A percentile compares a stretch with the other conserved stretches of the same genome.
These are phyloP conservation scores for Neurospora sublineolata DNA, from an alignment of 495 filamentous ascomycete genomes.

Conservation along the genomic window DNA sequence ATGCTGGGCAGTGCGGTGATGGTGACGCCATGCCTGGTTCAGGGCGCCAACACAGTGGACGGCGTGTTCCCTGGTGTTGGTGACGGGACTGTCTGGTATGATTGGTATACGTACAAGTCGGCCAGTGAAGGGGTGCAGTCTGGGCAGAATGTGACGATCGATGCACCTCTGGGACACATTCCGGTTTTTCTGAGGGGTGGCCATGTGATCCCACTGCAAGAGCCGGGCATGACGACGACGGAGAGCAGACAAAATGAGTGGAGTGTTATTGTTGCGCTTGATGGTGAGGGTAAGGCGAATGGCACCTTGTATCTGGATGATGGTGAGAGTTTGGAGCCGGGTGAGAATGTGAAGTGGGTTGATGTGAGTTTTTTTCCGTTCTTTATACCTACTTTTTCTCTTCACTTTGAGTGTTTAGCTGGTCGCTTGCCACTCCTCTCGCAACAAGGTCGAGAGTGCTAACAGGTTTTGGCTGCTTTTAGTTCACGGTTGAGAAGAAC, in stretches of 20 bases:
- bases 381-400: not conserved
- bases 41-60: constrained; percentile 52
- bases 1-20: constrained; percentile 60
- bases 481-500: constrained; percentile 40
- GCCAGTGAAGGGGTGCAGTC: constrained; percentile 37
- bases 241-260: constrained; percentile 57
- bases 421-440: not conserved
- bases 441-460: not conserved
- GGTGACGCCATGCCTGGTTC: constrained; percentile 60
- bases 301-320: constrained; percentile 76
- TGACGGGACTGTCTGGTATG: constrained; percentile 54
- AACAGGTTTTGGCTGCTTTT: not conserved
- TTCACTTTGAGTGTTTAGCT: not conserved
- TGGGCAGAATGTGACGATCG: constrained; percentile 59
- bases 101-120: constrained; percentile 58
- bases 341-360: constrained; percentile 42
- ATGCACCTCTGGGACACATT: constrained; percentile 68
- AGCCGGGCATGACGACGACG: constrained; percentile 57
- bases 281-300: constrained; percentile 42
- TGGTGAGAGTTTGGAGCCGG: constrained; percentile 56
- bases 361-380: constrained; percentile 26
- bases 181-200: constrained; percentile 67
- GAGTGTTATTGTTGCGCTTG: constrained; percentile 55
- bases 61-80: constrained; percentile 68
- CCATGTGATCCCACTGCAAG: constrained; percentile 56